Conservation (phyloP, 192 early-diverging fungal species). For the Entomortierella parvispora region DNA sequence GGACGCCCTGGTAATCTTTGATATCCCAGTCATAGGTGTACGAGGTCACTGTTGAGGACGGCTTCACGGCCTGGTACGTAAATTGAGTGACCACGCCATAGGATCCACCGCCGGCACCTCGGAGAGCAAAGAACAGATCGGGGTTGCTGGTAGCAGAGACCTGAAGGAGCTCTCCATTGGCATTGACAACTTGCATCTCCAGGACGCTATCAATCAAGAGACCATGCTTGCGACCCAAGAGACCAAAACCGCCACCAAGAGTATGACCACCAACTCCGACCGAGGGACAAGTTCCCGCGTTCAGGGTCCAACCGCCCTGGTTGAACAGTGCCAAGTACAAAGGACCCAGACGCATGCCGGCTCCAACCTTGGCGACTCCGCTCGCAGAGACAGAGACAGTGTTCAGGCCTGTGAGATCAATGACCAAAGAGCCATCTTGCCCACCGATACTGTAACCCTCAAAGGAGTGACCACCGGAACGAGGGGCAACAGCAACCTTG, state of each 20-base stretch:
- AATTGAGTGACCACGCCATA: conserved; percentile 57
- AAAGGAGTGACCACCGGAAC: conserved; percentile 68
- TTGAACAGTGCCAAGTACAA: conserved; percentile 53
- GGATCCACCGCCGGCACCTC: conserved; percentile 66
- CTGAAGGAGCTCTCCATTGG: conserved; percentile 55
- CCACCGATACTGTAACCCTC: conserved; percentile 60
- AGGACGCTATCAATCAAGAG: conserved; percentile 59
- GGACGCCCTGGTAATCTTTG: conserved; percentile 5
- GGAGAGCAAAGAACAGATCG: conserved; percentile 71
- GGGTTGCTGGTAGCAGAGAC: conserved; percentile 45
- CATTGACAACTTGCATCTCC: conserved; percentile 53
- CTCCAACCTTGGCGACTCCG: conserved; percentile 43
- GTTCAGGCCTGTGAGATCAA: conserved; percentile 54
- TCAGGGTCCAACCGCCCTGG: conserved; percentile 49
- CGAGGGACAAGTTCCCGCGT: conserved; percentile 64
- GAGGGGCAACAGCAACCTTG: conserved; percentile 45
- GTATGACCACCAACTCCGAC: conserved; percentile 69
- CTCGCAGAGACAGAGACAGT: neutral
- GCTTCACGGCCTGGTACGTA: conserved; percentile 21
- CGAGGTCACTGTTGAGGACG: conserved; percentile 26
- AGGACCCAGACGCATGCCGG: conserved; percentile 61
- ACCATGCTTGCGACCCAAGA: conserved; percentile 58
- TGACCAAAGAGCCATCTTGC: conserved; percentile 56
- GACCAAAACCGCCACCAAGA: conserved; percentile 66
- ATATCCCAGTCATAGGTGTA: conserved; percentile 13